Evolutionary conservation across 768 basidiomycete species (phyloP), one percentile per base, ranked within the genome.

Genomic region (Cystobasidiopsis lactophilus): DNA sequence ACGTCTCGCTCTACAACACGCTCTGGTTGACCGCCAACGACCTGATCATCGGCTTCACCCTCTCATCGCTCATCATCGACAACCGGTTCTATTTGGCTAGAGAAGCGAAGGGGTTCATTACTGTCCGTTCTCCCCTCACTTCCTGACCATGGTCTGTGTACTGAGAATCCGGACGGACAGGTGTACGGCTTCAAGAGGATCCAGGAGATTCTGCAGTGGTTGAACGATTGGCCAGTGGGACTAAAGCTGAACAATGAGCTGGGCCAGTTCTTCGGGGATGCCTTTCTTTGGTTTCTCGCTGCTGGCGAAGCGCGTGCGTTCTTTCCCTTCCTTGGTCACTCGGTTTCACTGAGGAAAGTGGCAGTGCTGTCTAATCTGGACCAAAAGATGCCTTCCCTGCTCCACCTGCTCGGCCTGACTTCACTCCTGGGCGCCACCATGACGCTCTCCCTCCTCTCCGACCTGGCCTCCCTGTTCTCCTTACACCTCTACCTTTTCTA

Each of bases 241-340:
- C 69, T 98, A 38, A 98, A 98, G 66, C 77, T 98, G 50, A 96
- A 96, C 62, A 84, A 85, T 0, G 84, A 95, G 59, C 73, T 98
- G n/a, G 84, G 85, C 59, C 70, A 72, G 24, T 81, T 93, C 63
- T 81, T 85, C 61, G 76, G 79, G n/a, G 73, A 77, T 53, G 72
- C 74, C 0, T 78, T 93, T 47, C 69, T 79, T 2, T 73, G 72
- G 24, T 57, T 83, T 45, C 37, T 54, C 33, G 24, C 7, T 18
- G 33, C 33, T 26, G 13, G 3, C 9, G 7, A 7, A 7, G 33
- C 9, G 9, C 16, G 33, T 35, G 33, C 7, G 33, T 16, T 7
- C 7, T 35, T 21, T 23, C 16, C 27, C 1, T 26, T 13, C 27
- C n/a, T n/a, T n/a, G n/a, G n/a, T n/a, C n/a, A n/a, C n/a, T n/a